These are phyloP conservation scores for Annona cherimola DNA, from an alignment of 164 flowering plant species.

Conservation along the genomic window DNA sequence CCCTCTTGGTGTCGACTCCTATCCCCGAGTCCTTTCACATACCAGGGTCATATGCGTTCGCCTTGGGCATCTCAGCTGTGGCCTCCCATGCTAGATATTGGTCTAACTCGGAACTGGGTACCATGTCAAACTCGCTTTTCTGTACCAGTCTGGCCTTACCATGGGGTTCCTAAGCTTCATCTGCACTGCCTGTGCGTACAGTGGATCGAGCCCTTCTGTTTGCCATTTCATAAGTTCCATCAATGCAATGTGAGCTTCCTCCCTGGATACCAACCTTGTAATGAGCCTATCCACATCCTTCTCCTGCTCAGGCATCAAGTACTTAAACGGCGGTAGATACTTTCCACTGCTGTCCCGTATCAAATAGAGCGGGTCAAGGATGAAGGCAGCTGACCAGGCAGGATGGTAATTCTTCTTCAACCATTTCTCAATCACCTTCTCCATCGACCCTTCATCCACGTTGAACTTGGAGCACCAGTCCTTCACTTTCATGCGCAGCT, in stretches of 20 bases:
- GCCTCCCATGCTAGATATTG: no score
- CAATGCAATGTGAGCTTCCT: constrained; percentile 89
- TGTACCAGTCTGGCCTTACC: no score
- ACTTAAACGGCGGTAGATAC: constrained; percentile 95
- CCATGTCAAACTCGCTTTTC: no score
- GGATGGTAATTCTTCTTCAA: constrained; percentile 95
- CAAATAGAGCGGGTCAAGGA: constrained; percentile 88
- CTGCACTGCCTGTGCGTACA: constrained; percentile 96
- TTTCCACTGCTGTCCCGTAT: constrained; percentile 75
- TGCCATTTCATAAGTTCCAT: constrained; percentile 99
- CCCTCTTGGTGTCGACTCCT: no score
- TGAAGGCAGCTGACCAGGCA: constrained; percentile 95
- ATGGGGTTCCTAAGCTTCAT: constrained; percentile 76
- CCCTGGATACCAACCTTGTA: constrained; percentile 83
- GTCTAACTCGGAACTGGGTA: no score
- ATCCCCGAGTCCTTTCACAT: no score
- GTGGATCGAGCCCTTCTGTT: constrained; percentile 92
- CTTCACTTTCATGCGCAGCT: constrained; percentile 62
- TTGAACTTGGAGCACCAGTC: constrained; percentile 76
- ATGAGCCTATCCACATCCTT: constrained; percentile 90
- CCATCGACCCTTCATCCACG: constrained; percentile 50
- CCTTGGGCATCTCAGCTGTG: no score
- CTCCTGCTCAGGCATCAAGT: constrained; percentile 78
- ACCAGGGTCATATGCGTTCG: no score
- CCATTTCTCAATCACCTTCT: constrained; percentile 65